Conservation (phyloP, 1,284 basidiomycete species). For the Microbotryum saponariae region DNA sequence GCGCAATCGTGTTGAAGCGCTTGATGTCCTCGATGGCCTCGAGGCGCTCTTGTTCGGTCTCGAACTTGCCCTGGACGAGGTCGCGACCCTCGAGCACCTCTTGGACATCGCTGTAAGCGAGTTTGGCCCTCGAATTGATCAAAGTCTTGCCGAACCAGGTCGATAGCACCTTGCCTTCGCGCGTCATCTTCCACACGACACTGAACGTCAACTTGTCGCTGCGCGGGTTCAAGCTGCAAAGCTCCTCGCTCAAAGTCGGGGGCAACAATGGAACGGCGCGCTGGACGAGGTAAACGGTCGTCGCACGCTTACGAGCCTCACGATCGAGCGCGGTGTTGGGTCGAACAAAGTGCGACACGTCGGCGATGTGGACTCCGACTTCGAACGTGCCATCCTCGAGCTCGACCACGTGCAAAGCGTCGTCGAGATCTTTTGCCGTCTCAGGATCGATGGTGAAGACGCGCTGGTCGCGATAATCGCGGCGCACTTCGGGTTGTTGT, state of each 20-base stretch:
- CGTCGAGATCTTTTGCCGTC: conserved; percentile 84
- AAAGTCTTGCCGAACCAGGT: conserved; percentile 91
- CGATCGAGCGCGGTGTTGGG: conserved; percentile 91
- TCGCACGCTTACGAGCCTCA: conserved; percentile 93
- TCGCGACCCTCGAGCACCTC: conserved; percentile 67
- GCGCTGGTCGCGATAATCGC: conserved; percentile 74
- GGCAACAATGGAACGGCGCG: conserved; percentile 94
- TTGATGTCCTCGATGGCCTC: conserved; percentile 68
- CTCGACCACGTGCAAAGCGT: conserved; percentile 78
- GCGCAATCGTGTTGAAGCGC: conserved; percentile 56
- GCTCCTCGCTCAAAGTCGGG: conserved; percentile 76
- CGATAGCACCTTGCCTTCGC: conserved; percentile 70
- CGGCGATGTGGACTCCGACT: conserved; percentile 88
- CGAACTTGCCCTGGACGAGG: conserved; percentile 50
- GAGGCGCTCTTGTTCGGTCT: conserved; percentile 53
- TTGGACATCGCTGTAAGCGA: conserved; percentile 76
- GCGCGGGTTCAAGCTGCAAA: conserved; percentile 82
- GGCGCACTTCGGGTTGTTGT: conserved; percentile 47
- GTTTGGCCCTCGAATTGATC: conserved; percentile 78
- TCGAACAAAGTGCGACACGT: conserved; percentile 86
- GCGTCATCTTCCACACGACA: conserved; percentile 74
- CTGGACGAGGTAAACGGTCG: conserved; percentile 85
- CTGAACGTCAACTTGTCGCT: conserved; percentile 86
- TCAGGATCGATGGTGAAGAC: conserved; percentile 91
- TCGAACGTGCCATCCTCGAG: conserved; percentile 87